phyloP scores from a whole-genome alignment of 202 grass and related monocot species.

The Cymbopogon flexuosus region DNA sequence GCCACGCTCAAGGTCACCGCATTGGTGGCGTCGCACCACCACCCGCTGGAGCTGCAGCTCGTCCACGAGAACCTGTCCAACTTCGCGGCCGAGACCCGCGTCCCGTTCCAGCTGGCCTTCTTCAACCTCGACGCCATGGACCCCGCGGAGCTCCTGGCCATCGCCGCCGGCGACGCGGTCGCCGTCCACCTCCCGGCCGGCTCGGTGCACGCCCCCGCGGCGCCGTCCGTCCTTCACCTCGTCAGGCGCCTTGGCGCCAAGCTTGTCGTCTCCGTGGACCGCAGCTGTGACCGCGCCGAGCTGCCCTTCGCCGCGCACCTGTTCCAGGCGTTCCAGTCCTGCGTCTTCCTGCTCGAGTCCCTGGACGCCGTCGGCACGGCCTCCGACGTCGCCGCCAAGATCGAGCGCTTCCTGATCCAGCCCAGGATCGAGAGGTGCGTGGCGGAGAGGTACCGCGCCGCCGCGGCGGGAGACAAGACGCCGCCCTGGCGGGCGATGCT shows the following conservation, averaged over 20 bases:
- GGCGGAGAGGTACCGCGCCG: constrained; percentile 40
- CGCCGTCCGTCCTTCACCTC: constrained; percentile 53
- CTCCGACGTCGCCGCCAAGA: constrained; percentile 41
- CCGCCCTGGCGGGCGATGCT: constrained; percentile 59
- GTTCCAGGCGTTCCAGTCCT: constrained; percentile 55
- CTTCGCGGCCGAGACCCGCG: constrained; percentile 43
- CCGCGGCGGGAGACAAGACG: constrained; percentile 36
- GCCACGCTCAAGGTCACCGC: constrained; percentile 56
- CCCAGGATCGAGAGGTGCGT: constrained; percentile 56
- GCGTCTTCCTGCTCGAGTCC: constrained; percentile 55
- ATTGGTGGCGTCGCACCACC: constrained; percentile 46
- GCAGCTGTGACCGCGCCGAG: constrained; percentile 43
- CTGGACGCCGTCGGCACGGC: constrained; percentile 51
- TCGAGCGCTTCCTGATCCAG: constrained; percentile 56
- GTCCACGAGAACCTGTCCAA: constrained; percentile 48
- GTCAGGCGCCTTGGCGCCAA: constrained; percentile 48
- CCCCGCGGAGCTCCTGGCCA: constrained; percentile 40
- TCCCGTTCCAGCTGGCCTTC: constrained; percentile 52
- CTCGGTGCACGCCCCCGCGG: constrained; percentile 28
- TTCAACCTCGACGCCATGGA: constrained; percentile 45
- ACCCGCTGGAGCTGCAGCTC: constrained; percentile 59
- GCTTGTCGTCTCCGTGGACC: constrained; percentile 61
- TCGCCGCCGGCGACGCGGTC: constrained; percentile 39
- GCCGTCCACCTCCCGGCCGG: constrained; percentile 64
- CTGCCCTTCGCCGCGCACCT: constrained; percentile 52